Evolutionary conservation across 345 rosid genomes (phyloP), one percentile per base, ranked within the genome.

Genomic region (Salix suchowensis): DNA sequence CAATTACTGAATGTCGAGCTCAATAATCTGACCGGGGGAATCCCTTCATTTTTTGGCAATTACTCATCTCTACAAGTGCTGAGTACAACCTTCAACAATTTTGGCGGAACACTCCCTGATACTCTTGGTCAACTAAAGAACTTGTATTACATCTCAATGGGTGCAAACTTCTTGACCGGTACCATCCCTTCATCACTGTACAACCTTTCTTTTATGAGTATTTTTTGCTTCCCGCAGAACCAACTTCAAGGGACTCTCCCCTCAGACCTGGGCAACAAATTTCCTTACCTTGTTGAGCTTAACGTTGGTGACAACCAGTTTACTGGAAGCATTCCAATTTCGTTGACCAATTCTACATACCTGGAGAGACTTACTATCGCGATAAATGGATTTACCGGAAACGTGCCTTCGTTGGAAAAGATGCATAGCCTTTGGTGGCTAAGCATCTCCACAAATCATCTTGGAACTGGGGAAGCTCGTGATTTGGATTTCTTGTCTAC

Each of bases 21-120:
- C 15, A 86, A 76, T 61, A 69, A 80, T 61, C 58, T 88, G 13
- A 73, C 26, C 1, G 88, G 86, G 66, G 64, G 62, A 3, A 40
- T 86, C 34, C 82, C 85, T 34, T 34, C 74, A n/a, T 71, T 69
- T 21, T 12, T 81, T 16, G 84, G 89, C 2, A 84, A 81, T 50
- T 28, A 82, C 1, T 70, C 89, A 3, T 81, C 74, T 10, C 68
- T 81, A 4, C 36, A 77, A 12, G 0, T 0, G 0, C 7, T 78
- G 0, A 1, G 1, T 7, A 40, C 73, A 21, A 0, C 2, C 1
- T 0, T 0, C 0, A 84, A 84, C 70, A 18, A 15, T 28, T 12
- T 84, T 2, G 52, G 37, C 2, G 78, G 84, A 16, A 71, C 28
- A 18, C 62, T 85, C 18, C 85, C 83, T 0, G 70, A 12, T 0